Percentiles rank a stretch among this genome's conserved stretches.
Evolutionary conservation across 768 basidiomycete genomes (phyloP).

Genomic region (Chiua virens): DNA sequence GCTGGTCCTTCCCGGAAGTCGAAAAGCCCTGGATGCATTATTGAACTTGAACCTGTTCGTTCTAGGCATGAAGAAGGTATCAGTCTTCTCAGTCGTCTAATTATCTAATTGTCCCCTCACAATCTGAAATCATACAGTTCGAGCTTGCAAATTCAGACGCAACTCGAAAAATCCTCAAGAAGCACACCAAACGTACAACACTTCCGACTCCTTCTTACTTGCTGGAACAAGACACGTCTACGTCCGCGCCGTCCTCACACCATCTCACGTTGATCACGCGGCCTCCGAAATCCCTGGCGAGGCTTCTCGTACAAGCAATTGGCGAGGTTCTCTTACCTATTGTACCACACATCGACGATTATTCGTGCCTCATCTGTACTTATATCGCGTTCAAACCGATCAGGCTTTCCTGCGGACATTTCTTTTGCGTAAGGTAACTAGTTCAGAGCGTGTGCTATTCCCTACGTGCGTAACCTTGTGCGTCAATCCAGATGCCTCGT

Average conservation of each 20-base stretch:
- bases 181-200: constrained; percentile 87
- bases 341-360: constrained; percentile 80
- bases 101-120: neutral
- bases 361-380: constrained; percentile 85
- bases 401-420: constrained; percentile 74
- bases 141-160: constrained; percentile 86
- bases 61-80: constrained; percentile 77
- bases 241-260: constrained; percentile 18
- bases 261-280: constrained; percentile 30
- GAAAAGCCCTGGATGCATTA: constrained; percentile 66
- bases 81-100: neutral
- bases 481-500: constrained; percentile 57
- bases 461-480: constrained; percentile 13
- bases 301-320: constrained; percentile 76
- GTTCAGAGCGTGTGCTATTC: neutral
- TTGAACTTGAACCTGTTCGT: constrained; percentile 75
- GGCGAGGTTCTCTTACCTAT: constrained; percentile 80
- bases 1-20: constrained; percentile 57
- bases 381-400: constrained; percentile 93
- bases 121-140: constrained; percentile 45
- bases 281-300: constrained; percentile 47
- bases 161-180: constrained; percentile 90
- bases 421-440: constrained; percentile 67
- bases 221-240: constrained; percentile 17
- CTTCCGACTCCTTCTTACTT: constrained; percentile 56